phyloP scores from a whole-genome alignment of 495 filamentous ascomycete genomes.

The Aspergillus egyptiacus region DNA sequence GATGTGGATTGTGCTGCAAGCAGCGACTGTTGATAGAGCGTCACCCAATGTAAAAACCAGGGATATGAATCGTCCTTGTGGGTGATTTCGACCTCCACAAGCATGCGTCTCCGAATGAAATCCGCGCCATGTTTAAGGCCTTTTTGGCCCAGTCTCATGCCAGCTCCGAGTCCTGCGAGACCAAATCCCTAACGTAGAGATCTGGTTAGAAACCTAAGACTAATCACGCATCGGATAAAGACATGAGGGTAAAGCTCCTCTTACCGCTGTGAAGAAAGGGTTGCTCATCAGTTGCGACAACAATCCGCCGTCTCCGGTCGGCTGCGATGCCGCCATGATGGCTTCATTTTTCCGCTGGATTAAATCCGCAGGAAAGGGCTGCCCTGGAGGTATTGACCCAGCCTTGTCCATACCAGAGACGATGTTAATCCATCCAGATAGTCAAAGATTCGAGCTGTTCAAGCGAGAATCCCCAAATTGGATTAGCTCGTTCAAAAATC shows the following conservation, averaged over 20 bases:
- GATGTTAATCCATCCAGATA: not conserved
- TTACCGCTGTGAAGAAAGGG: constrained; percentile 64
- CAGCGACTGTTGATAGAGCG: constrained; percentile 63
- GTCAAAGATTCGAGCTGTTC: not conserved
- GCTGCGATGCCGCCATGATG: constrained; percentile 24
- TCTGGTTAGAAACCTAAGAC: not conserved
- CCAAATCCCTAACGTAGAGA: constrained; percentile 57
- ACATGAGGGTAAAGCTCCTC: constrained; percentile 1
- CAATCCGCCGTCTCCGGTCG: constrained; percentile 38
- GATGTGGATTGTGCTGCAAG: constrained; percentile 34
- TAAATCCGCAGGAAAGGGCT: constrained; percentile 33
- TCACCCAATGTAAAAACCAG: constrained; percentile 94
- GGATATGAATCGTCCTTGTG: constrained; percentile 87
- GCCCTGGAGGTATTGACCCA: constrained; percentile 27
- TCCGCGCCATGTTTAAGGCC: constrained; percentile 60
- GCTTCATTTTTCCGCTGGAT: constrained; percentile 38
- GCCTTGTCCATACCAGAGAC: constrained; percentile 37
- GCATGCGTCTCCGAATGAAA: constrained; percentile 74
- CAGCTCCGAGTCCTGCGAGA: constrained; percentile 78
- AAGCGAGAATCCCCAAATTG: constrained; percentile 1
- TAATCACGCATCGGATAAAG: not conserved
- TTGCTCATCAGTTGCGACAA: constrained; percentile 54
- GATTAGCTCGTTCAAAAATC: constrained; percentile 1
- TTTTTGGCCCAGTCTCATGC: constrained; percentile 66
- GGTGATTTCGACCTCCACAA: constrained; percentile 92